Conservation (phyloP, 805 yeast species). For the Barnettozyma siamensis region DNA sequence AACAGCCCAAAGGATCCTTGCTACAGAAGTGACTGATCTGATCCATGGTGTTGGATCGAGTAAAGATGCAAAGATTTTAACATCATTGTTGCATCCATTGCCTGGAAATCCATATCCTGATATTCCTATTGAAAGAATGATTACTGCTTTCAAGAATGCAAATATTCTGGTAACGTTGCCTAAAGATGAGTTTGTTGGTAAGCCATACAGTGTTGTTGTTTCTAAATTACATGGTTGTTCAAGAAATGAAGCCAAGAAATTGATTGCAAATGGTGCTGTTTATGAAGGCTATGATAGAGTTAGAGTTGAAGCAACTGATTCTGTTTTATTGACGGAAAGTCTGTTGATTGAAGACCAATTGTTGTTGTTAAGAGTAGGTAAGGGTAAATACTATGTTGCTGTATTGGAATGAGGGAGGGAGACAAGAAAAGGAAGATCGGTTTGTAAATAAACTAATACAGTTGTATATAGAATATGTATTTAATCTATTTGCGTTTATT, state of each 20-base stretch:
- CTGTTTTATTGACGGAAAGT: slow-evolving; percentile 40
- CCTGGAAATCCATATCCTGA: slow-evolving; percentile 45
- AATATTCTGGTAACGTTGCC: slow-evolving; percentile 41
- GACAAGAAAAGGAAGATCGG: background rate
- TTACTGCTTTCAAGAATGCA: slow-evolving; percentile 53
- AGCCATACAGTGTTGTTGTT: slow-evolving; percentile 48
- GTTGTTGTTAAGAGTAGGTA: slow-evolving; percentile 69
- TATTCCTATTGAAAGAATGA: slow-evolving; percentile 42
- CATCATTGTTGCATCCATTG: slow-evolving; percentile 61
- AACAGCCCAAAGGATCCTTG: slow-evolving; percentile 70
- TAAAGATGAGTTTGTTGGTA: slow-evolving; percentile 30
- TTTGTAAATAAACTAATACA: background rate
- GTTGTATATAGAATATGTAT: background rate
- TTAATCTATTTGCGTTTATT: no score
- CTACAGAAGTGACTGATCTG: slow-evolving; percentile 79
- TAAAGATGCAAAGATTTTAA: slow-evolving; percentile 55
- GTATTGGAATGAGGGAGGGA: slow-evolving; percentile 23
- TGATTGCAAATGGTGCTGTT: slow-evolving; percentile 66
- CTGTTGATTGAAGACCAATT: slow-evolving; percentile 55
- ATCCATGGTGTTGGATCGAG: slow-evolving; percentile 82
- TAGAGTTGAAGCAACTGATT: slow-evolving; percentile 47
- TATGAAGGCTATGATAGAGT: slow-evolving; percentile 58
- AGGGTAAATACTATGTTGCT: slow-evolving; percentile 57
- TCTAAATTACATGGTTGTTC: slow-evolving; percentile 42
- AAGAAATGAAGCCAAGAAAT: slow-evolving; percentile 52